These are phyloP conservation scores for Xylaria sp. DNA, from an alignment of 2,329 filamentous ascomycete genomes.

Conservation along the genomic window DNA sequence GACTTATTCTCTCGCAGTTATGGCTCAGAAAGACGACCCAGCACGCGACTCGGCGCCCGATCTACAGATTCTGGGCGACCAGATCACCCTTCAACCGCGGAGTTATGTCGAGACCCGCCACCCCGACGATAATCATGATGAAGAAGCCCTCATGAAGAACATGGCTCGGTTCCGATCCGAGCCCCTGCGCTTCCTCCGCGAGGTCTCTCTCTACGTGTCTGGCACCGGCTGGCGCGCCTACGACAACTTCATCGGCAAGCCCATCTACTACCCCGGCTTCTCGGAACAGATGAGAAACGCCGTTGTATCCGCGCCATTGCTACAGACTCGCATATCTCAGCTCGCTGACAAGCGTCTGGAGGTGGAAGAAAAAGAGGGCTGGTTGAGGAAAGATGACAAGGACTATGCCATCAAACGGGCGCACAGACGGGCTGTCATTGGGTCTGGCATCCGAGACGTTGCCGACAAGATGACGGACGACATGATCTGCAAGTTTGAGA, in stretches of 20 bases:
- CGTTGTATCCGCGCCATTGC: constrained; percentile 76
- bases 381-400: constrained; percentile 62
- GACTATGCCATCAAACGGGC: constrained; percentile 59
- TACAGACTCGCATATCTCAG: constrained; percentile 76
- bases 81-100: constrained; percentile 76
- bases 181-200: constrained; percentile 80
- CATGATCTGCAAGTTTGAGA: constrained; percentile 99
- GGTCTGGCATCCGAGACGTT: constrained; percentile 76
- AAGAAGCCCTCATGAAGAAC: constrained; percentile 76
- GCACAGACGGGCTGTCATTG: constrained; percentile 67
- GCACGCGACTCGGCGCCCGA: constrained; percentile 68
- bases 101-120: constrained; percentile 63
- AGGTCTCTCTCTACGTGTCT: constrained; percentile 90
- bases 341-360: constrained; percentile 76
- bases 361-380: constrained; percentile 77
- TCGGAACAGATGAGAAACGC: constrained; percentile 84
- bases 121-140: constrained; percentile 64
- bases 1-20: constrained; percentile 31
- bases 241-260: constrained; percentile 86
- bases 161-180: constrained; percentile 84
- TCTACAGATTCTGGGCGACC: constrained; percentile 75
- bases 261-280: constrained; percentile 92
- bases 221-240: constrained; percentile 96
- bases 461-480: constrained; percentile 86
- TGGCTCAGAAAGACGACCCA: constrained; percentile 49